Percentiles rank a stretch among this genome's conserved stretches.
Evolutionary conservation across 352 stramenopile genomes (phyloP).

Genomic region (Globisporangium cystogenes): DNA sequence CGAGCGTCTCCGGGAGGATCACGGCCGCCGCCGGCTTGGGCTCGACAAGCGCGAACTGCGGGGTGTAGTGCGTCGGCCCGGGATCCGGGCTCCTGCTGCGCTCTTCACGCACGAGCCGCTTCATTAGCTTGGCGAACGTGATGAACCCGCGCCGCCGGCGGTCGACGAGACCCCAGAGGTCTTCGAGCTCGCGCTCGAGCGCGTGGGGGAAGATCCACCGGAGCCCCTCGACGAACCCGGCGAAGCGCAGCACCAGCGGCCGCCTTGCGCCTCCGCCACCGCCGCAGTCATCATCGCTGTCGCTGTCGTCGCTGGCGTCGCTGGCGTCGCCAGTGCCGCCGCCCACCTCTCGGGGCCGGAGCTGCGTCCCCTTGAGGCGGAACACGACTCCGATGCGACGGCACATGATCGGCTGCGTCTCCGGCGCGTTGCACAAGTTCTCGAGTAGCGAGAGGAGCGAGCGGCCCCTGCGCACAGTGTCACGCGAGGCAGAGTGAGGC

Average conservation of each 20-base stretch:
- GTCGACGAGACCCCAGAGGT: slow-evolving; percentile 38
- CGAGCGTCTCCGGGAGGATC: slow-evolving; percentile 39
- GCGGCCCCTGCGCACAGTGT: slow-evolving; percentile 15
- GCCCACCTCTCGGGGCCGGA: slow-evolving; percentile 5
- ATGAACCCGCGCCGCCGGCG: slow-evolving; percentile 10
- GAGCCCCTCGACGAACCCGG: slow-evolving; percentile 33
- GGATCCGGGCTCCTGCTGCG: slow-evolving; percentile 51
- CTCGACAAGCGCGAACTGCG: slow-evolving; percentile 37
- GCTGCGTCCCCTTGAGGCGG: slow-evolving; percentile 18
- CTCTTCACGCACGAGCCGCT: slow-evolving; percentile 15
- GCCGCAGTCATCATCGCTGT: too few species aligned
- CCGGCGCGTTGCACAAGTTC: slow-evolving; percentile 36
- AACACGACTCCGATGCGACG: slow-evolving; percentile 52
- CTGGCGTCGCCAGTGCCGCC: neutral
- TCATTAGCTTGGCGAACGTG: slow-evolving; percentile 16
- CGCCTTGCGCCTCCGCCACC: neutral
- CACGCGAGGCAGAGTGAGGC: too few species aligned
- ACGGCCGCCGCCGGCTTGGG: slow-evolving; percentile 29
- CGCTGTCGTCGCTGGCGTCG: neutral
- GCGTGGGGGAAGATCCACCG: slow-evolving; percentile 51
- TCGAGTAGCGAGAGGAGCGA: slow-evolving; percentile 42
- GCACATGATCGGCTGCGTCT: slow-evolving; percentile 51
- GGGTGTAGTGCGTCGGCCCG: slow-evolving; percentile 63
- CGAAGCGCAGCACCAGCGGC: slow-evolving; percentile 18
- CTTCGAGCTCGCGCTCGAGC: slow-evolving; percentile 44